A percentile compares a stretch with the other conserved stretches of the same genome.
Evolutionary conservation across 495 filamentous ascomycete species (phyloP).

Genomic region (Emericellopsis terricola): DNA sequence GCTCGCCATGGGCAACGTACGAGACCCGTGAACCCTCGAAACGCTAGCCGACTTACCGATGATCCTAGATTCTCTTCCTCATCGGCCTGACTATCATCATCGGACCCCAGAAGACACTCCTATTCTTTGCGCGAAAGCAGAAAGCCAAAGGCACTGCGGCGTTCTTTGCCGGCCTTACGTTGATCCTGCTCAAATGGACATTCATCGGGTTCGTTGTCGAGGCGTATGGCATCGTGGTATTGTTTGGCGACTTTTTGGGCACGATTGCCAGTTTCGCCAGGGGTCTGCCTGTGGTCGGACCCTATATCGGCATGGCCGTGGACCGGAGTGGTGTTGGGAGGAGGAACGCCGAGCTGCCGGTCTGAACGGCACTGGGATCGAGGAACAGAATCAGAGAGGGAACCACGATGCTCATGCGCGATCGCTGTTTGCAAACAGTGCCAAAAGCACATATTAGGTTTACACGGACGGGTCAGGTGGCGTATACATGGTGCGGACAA

Average conservation of each 20-base stretch:
- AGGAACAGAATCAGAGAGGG: not conserved
- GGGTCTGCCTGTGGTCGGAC: conserved; percentile 70
- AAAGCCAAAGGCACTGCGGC: conserved; percentile 85
- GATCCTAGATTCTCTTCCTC: conserved; percentile 74
- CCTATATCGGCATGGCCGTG: conserved; percentile 53
- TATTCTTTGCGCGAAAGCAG: conserved; percentile 85
- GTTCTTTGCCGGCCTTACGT: conserved; percentile 64
- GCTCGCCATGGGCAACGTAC: conserved; percentile 80
- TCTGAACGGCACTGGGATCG: conserved; percentile 19
- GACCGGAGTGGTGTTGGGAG: conserved; percentile 44
- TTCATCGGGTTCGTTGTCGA: conserved; percentile 80
- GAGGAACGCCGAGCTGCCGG: conserved; percentile 61
- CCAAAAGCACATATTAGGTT: no score
- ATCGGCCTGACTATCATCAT: conserved; percentile 89
- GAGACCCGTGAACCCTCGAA: conserved; percentile 4
- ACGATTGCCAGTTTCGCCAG: conserved; percentile 77
- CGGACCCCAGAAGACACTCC: conserved; percentile 73
- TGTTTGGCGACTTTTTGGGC: conserved; percentile 93
- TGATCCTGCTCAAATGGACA: conserved; percentile 81
- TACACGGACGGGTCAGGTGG: no score
- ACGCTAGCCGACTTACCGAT: not conserved
- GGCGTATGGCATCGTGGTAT: conserved; percentile 75
- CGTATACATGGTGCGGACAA: no score
- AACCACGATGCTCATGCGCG: no score
- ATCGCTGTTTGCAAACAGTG: no score